Evolutionary conservation across 257 asterid species (phyloP).

Genomic region (Cordia subcordata): DNA sequence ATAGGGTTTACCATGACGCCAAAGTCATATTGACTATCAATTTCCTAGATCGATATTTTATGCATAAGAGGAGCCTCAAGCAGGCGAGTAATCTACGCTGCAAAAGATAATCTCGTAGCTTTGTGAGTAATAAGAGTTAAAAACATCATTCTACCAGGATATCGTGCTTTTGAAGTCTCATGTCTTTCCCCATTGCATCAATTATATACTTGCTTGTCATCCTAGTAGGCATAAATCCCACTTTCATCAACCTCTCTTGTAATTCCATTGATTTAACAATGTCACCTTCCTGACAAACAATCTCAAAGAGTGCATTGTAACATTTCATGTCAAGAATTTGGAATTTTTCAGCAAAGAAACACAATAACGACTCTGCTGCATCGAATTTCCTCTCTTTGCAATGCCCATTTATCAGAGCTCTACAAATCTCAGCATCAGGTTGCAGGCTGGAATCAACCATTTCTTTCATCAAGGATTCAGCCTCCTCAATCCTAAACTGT

Average conservation of each 20-base stretch:
- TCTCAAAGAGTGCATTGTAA: conserved; percentile 47
- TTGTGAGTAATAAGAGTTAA: neutral
- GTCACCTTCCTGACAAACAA: conserved; percentile 46
- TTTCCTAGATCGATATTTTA: too few relatives aligned
- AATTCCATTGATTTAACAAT: conserved; percentile 38
- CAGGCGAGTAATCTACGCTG: too few relatives aligned
- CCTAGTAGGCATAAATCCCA: conserved; percentile 60
- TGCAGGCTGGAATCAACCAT: conserved; percentile 51
- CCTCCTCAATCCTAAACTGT: conserved; percentile 52
- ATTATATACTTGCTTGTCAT: conserved; percentile 61
- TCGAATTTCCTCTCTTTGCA: conserved; percentile 39
- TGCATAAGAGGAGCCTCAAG: too few relatives aligned
- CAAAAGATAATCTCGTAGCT: too few relatives aligned
- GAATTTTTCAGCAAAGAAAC: conserved; percentile 49
- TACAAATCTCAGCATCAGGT: conserved; percentile 53
- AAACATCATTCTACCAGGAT: neutral
- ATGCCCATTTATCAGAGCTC: conserved; percentile 53
- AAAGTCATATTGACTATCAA: too few relatives aligned
- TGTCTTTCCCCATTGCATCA: conserved; percentile 55
- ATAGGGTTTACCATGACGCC: too few relatives aligned
- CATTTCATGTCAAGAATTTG: conserved; percentile 48
- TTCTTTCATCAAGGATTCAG: conserved; percentile 54
- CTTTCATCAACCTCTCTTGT: conserved; percentile 65
- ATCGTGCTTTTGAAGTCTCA: conserved; percentile 18
- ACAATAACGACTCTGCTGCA: conserved; percentile 44